Base-by-base conservation (phyloP, 306 rosid genomes). In the Macrotyloma uniflorum region DNA sequence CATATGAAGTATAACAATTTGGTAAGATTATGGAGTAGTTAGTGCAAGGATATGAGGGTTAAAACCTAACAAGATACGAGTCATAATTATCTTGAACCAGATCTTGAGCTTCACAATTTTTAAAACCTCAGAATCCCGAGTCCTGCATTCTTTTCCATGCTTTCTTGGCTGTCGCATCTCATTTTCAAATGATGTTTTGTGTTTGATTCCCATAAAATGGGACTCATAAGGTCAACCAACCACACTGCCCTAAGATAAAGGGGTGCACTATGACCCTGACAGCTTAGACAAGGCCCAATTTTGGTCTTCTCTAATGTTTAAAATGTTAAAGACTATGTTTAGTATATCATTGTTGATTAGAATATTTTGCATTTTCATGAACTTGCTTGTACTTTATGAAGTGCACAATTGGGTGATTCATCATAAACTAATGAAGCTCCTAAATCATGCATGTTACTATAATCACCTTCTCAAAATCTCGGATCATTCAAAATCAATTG, bases 191-290 rank as follows among this genome's bases (percentile, higher is more conserved):
- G 5, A 67, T 47, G 5, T 77, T 14, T 77, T 66, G 53, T 3
- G n/a, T 72, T 77, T 55, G 73, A 63, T 79, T 79, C 80, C 70
- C 26, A 80, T 16, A 20, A 10, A 15, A 70, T 72, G 79, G 82
- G 74, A 81, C 49, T 74, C 20, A 65, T 83, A 33, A 61, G 71
- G 72, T 81, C 75, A 84, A 80, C 64, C 78, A 81, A 78, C 38
- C 9, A 14, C 49, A 79, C 62, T 46, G 32, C 76, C 75, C 66
- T 67, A 16, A 22, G 11, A 62, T 47, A 33, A 73, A 81, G 76
- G 65, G 32, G n/a, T 70, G 33, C 23, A 26, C 18, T 45, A 43
- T 78, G 78, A 46, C 67, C 86, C 13, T 72, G 82, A 67, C 91
- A 86, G 84, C 88, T 67, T 80, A 67, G 35, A 63, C 8, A 3